Base-by-base conservation (phyloP, 495 filamentous ascomycete species). In the Saxispiralis lemnorum region DNA sequence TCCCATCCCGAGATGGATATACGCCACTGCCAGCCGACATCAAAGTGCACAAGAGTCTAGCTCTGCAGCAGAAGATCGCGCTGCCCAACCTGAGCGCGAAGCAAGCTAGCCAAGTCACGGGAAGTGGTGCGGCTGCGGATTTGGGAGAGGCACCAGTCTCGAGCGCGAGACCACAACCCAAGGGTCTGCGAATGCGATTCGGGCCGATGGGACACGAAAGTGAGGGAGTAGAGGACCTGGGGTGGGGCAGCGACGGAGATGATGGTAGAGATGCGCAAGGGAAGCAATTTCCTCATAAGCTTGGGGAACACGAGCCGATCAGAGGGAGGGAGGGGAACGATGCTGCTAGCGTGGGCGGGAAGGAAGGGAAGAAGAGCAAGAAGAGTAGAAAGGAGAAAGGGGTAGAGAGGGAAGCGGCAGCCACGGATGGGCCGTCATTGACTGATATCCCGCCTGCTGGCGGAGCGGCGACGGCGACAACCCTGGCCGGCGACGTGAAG, bases 121-220 rank as follows among this genome's bases (percentile, higher is more conserved):
- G 52, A 0, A 54, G 65, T 28, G 59, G 53, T 40, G 59, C 62
- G 6, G 52, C 65, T 15, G 61, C 60, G 16, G 57, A 59, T n/a
- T 57, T 66, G 36, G 65, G 65, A 41, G 33, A 41, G 11, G 48
- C 52, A 15, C 38, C 58, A 2, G 51, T 55, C 13, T 49, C 53
- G 37, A 43, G 54, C 43, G 40, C 65, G 56, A 15, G 63, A 55
- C 65, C 61, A 28, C 75, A 79, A 44, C 71, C 71, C 15, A 71
- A 69, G 48, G 66, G 73, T 32, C 42, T 79, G 43, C 69, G 66
- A 41, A 79, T 79, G 73, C 69, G 72, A 17, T 77, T 67, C 51
- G 58, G 60, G 16, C 75, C 72, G 55, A 39, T 28, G 24, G 24
- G 24, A 4, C 24, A 28, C 24, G 24, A 28, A 9, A 28, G 24